Base-by-base conservation (phyloP, 768 basidiomycete species). In the Suillus paluster region DNA sequence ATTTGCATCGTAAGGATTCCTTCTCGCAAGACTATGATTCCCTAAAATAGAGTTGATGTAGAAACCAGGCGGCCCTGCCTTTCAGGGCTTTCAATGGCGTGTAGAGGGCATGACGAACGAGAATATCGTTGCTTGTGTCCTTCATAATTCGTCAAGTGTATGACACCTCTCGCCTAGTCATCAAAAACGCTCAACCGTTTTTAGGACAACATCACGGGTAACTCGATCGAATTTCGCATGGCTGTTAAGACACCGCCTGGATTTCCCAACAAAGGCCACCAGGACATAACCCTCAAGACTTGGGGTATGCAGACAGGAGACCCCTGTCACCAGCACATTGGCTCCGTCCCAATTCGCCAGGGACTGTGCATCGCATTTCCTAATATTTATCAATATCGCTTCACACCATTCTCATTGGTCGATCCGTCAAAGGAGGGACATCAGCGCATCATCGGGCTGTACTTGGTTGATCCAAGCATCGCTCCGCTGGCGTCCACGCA, bases 71-170 rank as follows among this genome's bases (percentile, higher is more conserved):
- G 71, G 69, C 7, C 73, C 77, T 8, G 55, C 56, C 10, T 80
- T 75, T 67, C 59, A 67, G 5, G 80, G 76, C 1, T 71, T 75
- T 12, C 69, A 68, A 15, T 86, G 84, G 83, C 81, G 80, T 50
- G 83, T 83, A 19, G 81, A 82, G 67, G 84, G 84, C 39, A 84
- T 84, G 82, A 69, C 76, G 60, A 83, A 81, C 59, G 84, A 86
- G 64, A 74, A 79, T 7, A 80, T 86, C 45, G 79, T 80, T 0
- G 83, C 83, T 1, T 81, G 78, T 61, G 79, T 77, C 1, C 71
- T 81, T 14, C 79, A 82, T 59, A 80, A 77, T 60, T 53, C 77
- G 25, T 73, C 77, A 45, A 67, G 72, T 12, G 84, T 84, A 59
- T 64, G 80, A 66, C 49, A 57, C 59, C 30, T 59, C 17, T 42